Conservation (phyloP, 345 rosid genomes). For the Bretschneidera sinensis region DNA sequence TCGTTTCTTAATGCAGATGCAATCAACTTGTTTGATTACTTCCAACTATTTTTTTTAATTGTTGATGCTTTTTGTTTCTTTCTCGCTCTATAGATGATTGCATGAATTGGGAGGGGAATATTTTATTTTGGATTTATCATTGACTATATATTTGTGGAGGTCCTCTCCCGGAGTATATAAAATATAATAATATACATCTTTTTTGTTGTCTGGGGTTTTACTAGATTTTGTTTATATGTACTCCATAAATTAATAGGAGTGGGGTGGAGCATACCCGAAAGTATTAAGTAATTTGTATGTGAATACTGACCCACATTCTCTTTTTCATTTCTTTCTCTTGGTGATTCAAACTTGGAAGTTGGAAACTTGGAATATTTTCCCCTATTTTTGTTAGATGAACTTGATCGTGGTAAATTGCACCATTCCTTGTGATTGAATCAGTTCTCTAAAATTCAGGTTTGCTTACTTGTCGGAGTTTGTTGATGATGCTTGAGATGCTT, state of each 20-base stretch:
- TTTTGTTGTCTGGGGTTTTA: slow-evolving; percentile 10
- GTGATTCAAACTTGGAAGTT: too few relatives aligned
- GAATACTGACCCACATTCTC: slow-evolving; percentile 16
- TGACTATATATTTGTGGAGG: slow-evolving; percentile 15
- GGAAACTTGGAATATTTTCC: too few relatives aligned
- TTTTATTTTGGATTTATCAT: background rate
- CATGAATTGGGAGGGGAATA: too few relatives aligned
- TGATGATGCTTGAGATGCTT: too few relatives aligned
- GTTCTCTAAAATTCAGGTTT: too few relatives aligned
- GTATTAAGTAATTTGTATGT: slow-evolving; percentile 2
- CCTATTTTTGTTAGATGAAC: slow-evolving; percentile 5
- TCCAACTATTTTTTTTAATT: too few relatives aligned
- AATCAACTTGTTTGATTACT: too few relatives aligned
- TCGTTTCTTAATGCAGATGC: too few relatives aligned
- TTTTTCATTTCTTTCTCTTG: slow-evolving; percentile 4
- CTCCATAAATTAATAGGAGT: slow-evolving; percentile 8
- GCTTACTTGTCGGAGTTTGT: too few relatives aligned
- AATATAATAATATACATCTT: too few relatives aligned
- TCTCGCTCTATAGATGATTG: too few relatives aligned
- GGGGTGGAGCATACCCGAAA: slow-evolving; percentile 9
- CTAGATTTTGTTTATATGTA: background rate
- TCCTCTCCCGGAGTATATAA: slow-evolving; percentile 21
- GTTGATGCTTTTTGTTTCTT: too few relatives aligned
- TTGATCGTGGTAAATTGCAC: background rate
- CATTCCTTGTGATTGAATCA: background rate